Base-by-base conservation (phyloP, 2,329 filamentous ascomycete species). In the Fonsecaea monophora region DNA sequence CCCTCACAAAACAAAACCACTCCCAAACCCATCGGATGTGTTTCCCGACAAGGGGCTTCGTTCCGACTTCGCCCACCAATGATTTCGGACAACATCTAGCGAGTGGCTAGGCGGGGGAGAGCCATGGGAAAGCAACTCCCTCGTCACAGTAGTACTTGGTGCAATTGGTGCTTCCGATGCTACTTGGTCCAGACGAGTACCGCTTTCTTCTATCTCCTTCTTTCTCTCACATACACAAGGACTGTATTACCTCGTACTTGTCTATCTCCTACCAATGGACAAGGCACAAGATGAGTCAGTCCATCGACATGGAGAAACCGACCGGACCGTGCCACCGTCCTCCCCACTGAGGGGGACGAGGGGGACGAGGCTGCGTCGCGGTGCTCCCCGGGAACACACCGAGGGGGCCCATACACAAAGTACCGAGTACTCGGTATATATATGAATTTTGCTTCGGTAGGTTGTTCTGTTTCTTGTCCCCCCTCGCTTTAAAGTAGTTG, bases 311-410 rank as follows among this genome's bases (percentile, higher is more conserved):
- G 40, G 40, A 42, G 40, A 42, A 53, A 25, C 25, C 25, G 25
- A 25, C 13, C 58, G 58, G 58, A 60, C 40, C 58, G 58, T 60
- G 34, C 58, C 58, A 53, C 58, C 58, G 25, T 42, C 15, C 25
- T 53, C 58, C 58, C 58, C 58, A 32, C 58, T 60, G 58, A 60
- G 58, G 58, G 58, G 58, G 25, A 25, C 25, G 25, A 25, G 25
- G 25, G 25, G 25, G 25, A 60, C 58, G 32, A 60, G 58, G 58
- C 58, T 60, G 42, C 21, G 58, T 25, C 25, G 25, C n/a, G n/a
- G 56, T 32, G 35, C 7, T n/a, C 57, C 58, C 37, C 42, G 15
- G 58, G 42, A 37, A 25, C n/a, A 60, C 13, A 8, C 32, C n/a
- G 42, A 42, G 40, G 40, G 37, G 57, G 40, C 37, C 15, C 15